These are phyloP conservation scores for Lanmaoa pseudosensibilis DNA, from an alignment of 768 basidiomycete species.

Conservation along the genomic window DNA sequence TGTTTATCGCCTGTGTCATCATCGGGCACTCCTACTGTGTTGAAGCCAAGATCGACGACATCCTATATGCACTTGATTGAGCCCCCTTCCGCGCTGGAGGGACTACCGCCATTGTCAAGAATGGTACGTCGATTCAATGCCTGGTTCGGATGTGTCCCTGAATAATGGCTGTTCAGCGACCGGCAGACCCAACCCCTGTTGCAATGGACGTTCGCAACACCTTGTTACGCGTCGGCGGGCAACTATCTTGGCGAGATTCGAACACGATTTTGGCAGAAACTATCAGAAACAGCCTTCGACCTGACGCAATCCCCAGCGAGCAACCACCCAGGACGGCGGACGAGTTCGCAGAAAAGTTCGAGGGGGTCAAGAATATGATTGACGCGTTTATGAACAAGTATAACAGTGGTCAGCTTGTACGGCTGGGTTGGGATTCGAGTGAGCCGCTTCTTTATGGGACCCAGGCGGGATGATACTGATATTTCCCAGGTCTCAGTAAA, in stretches of 20 bases:
- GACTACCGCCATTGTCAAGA: conserved; percentile 5
- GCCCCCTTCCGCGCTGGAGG: neutral
- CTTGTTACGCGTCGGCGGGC: neutral
- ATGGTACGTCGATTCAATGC: conserved; percentile 4
- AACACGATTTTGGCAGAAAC: conserved; percentile 6
- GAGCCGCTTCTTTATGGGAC: neutral
- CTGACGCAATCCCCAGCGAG: neutral
- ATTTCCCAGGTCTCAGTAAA: conserved; percentile 1
- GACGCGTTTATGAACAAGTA: conserved; percentile 20
- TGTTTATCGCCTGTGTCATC: neutral
- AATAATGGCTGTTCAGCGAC: neutral
- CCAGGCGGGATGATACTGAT: neutral
- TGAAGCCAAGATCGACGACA: neutral
- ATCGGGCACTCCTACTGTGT: neutral
- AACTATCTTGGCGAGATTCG: neutral
- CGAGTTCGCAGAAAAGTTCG: conserved; percentile 25
- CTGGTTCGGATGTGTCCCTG: neutral
- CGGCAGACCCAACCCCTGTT: too few species aligned
- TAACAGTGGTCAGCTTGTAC: conserved; percentile 19
- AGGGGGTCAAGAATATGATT: conserved; percentile 19
- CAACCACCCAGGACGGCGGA: conserved; percentile 19
- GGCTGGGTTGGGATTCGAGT: conserved; percentile 32
- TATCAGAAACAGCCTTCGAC: conserved; percentile 14
- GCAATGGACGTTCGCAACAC: neutral
- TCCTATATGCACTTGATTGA: neutral